phyloP scores from a whole-genome alignment of 2,329 filamentous ascomycete species.

The Chaetomium sp. region DNA sequence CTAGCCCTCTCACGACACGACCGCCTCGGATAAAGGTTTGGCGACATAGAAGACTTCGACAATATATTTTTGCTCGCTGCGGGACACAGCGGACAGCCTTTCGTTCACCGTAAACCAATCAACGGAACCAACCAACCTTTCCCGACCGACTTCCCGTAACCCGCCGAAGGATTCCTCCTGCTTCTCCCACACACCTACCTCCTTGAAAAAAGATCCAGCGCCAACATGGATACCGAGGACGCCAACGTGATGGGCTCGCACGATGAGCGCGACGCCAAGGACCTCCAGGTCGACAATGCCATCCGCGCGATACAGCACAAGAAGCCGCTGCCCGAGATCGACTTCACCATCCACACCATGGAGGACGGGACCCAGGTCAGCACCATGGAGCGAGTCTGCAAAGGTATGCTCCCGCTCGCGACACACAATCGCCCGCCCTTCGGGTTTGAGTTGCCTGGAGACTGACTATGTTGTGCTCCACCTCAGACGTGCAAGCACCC shows the following conservation, averaged over 20 bases:
- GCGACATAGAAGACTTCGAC: slow-evolving; percentile 10
- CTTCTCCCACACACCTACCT: not conserved
- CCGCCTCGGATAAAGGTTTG: not conserved
- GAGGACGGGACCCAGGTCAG: slow-evolving; percentile 95
- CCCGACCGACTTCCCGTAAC: slow-evolving; percentile 10
- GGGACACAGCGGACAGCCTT: slow-evolving; percentile 23
- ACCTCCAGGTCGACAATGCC: slow-evolving; percentile 77
- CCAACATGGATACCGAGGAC: slow-evolving; percentile 41
- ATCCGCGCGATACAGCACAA: slow-evolving; percentile 92
- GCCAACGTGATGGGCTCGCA: slow-evolving; percentile 45
- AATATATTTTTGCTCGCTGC: slow-evolving; percentile 21
- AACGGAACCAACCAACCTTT: slow-evolving; percentile 3
- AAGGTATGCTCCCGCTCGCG: slow-evolving; percentile 66
- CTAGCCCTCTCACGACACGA: not conserved
- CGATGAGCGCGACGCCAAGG: slow-evolving; percentile 51
- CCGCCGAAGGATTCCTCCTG: not conserved
- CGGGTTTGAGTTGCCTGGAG: not conserved
- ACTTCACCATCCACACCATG: slow-evolving; percentile 98
- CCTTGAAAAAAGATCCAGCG: not conserved
- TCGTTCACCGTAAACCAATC: slow-evolving; percentile 13
- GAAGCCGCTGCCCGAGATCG: slow-evolving; percentile 94
- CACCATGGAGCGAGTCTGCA: slow-evolving; percentile 94
- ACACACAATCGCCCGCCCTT: slow-evolving; percentile 5
- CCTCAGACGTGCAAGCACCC: slow-evolving; percentile 90
- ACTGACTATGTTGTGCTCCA: slow-evolving; percentile 2